Evolutionary conservation across 225 moss, liverwort and hornwort genomes (phyloP).

Genomic region (Bryum argenteum): DNA sequence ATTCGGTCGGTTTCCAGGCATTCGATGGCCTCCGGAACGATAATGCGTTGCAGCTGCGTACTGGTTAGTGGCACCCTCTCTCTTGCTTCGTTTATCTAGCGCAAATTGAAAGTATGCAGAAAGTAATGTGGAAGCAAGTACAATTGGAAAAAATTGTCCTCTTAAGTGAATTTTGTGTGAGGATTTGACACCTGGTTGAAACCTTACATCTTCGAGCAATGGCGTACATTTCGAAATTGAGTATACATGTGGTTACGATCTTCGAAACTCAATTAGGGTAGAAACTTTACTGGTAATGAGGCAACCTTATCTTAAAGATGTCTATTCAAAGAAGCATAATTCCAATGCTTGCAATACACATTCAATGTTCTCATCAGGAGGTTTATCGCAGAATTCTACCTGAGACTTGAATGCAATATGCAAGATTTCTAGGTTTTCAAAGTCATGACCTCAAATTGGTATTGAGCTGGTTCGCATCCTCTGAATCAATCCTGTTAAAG

Average conservation of each 20-base stretch:
- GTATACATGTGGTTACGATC: neutral
- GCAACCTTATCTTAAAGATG: neutral
- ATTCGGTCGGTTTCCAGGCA: slow-evolving; percentile 39
- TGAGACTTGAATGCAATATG: too few relatives aligned
- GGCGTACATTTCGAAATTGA: slow-evolving; percentile 6
- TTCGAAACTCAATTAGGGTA: slow-evolving; percentile 16
- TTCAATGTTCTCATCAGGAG: neutral
- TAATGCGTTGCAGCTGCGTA: slow-evolving; percentile 52
- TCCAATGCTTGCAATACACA: neutral
- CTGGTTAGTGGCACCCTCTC: slow-evolving; percentile 36
- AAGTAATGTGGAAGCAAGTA: too few relatives aligned
- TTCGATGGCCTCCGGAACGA: slow-evolving; percentile 52
- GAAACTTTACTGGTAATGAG: neutral
- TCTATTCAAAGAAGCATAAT: neutral
- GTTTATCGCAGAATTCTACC: neutral
- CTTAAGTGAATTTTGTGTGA: too few relatives aligned
- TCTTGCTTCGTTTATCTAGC: neutral
- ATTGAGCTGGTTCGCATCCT: neutral
- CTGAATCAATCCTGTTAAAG: too few relatives aligned
- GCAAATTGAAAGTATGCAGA: neutral
- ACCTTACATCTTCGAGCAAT: neutral
- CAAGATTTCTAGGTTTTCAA: neutral
- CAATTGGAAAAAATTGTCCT: too few relatives aligned
- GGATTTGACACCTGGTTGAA: neutral
- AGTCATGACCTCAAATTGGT: neutral